Conservation (phyloP, 2,329 filamentous ascomycete genomes). For the Xylaria sp. region DNA sequence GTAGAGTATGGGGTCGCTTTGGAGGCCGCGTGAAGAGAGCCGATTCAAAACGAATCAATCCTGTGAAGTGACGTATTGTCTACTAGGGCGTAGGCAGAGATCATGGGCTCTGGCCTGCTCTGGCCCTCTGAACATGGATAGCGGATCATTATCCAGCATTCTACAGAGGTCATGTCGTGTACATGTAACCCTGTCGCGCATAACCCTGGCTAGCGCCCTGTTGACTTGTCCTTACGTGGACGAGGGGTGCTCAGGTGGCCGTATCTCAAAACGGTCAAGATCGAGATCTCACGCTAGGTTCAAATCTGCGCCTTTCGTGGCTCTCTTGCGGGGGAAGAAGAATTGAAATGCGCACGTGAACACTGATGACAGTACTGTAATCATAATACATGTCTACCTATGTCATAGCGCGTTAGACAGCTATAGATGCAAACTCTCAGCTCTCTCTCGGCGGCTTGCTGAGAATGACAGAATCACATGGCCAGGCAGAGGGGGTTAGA, state of each 20-base stretch:
- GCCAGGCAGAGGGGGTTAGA: not conserved
- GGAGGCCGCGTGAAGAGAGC: not conserved
- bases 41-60: not conserved
- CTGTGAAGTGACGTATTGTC: conserved; percentile 20
- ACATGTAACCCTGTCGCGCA: not conserved
- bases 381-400: not conserved
- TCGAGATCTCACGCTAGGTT: not conserved
- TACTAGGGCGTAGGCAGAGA: too few relatives aligned
- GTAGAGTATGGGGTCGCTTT: too few relatives aligned
- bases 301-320: not conserved
- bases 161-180: not conserved
- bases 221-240: not conserved
- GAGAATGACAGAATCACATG: conserved; percentile 9
- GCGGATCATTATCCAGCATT: not conserved
- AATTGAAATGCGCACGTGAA: not conserved
- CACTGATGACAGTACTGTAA: not conserved
- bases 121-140: too few relatives aligned
- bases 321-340: not conserved
- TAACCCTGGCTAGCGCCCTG: not conserved
- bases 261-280: not conserved
- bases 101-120: too few relatives aligned
- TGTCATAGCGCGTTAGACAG: not conserved
- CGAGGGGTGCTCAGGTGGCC: too few relatives aligned
- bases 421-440: too few relatives aligned
- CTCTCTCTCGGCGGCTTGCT: too few relatives aligned